These are phyloP conservation scores for Chrysoporthe deuterocubensis DNA, from an alignment of 2,329 filamentous ascomycete species.

Conservation along the genomic window DNA sequence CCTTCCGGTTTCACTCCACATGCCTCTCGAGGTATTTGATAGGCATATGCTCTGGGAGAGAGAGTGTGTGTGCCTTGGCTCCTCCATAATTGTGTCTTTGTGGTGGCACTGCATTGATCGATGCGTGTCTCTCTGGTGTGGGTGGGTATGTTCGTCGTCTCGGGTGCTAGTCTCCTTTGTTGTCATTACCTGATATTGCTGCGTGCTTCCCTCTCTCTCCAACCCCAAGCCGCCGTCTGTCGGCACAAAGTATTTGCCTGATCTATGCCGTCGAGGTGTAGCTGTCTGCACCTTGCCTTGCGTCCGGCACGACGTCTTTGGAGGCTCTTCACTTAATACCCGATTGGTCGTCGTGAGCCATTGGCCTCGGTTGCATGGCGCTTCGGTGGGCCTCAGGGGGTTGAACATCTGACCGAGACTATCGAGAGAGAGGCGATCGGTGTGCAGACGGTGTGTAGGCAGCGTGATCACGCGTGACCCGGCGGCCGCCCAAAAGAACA, in stretches of 20 bases:
- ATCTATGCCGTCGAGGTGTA: background rate
- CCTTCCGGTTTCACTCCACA: background rate
- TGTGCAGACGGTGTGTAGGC: background rate
- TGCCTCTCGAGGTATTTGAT: background rate
- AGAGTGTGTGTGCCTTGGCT: background rate
- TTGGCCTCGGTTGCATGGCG: background rate
- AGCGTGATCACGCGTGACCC: background rate
- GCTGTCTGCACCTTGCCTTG: background rate
- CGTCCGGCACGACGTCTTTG: background rate
- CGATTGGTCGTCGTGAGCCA: background rate
- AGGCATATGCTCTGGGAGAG: background rate
- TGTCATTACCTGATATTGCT: background rate
- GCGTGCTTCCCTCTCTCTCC: background rate
- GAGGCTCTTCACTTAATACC: background rate
- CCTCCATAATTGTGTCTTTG: conserved; percentile 12
- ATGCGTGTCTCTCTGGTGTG: conserved; percentile 3
- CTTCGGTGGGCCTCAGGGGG: background rate
- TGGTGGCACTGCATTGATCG: conserved; percentile 25
- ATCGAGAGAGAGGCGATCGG: background rate
- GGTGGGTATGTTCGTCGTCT: conserved; percentile 3
- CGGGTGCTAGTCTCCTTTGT: background rate
- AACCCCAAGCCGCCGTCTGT: background rate
- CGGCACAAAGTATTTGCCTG: background rate
- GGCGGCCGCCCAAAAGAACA: background rate
- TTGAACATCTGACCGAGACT: conserved; percentile 1